These are phyloP conservation scores for Bipolaris sorokiniana DNA, from an alignment of 2,329 filamentous ascomycete species.

Conservation along the genomic window DNA sequence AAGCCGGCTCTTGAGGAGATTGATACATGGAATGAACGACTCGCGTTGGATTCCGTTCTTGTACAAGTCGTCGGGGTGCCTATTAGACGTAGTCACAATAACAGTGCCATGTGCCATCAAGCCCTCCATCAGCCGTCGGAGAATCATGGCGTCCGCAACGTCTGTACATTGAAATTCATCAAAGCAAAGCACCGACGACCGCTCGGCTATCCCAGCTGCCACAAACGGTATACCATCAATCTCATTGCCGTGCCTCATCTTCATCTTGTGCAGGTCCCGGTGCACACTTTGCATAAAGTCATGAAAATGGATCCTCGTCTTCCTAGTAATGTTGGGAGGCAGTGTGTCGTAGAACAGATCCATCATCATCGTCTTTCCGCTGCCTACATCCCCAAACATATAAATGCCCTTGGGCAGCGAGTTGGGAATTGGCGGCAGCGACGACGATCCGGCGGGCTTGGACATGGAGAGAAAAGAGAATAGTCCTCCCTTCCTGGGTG, in stretches of 20 bases:
- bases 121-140: constrained; percentile 83
- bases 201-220: constrained; percentile 89
- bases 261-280: constrained; percentile 85
- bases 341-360: constrained; percentile 96
- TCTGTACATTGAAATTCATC: constrained; percentile 99
- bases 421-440: constrained; percentile 64
- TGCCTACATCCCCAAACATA: constrained; percentile 94
- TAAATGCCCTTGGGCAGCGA: constrained; percentile 87
- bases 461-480: constrained; percentile 67
- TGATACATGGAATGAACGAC: constrained; percentile 94
- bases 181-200: constrained; percentile 88
- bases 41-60: constrained; percentile 97
- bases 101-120: constrained; percentile 98
- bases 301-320: constrained; percentile 96
- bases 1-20: constrained; percentile 82
- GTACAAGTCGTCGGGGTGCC: constrained; percentile 95
- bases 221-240: constrained; percentile 90
- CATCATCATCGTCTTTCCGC: constrained; percentile 99
- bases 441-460: constrained; percentile 47
- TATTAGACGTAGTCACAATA: constrained; percentile 92
- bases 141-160: constrained; percentile 97
- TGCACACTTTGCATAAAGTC: constrained; percentile 99
- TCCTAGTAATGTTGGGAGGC: constrained; percentile 76
- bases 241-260: constrained; percentile 86
- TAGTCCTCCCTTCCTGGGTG: constrained; percentile 59